Evolutionary conservation across 345 rosid species (phyloP).

Genomic region (Corchorus capsularis): DNA sequence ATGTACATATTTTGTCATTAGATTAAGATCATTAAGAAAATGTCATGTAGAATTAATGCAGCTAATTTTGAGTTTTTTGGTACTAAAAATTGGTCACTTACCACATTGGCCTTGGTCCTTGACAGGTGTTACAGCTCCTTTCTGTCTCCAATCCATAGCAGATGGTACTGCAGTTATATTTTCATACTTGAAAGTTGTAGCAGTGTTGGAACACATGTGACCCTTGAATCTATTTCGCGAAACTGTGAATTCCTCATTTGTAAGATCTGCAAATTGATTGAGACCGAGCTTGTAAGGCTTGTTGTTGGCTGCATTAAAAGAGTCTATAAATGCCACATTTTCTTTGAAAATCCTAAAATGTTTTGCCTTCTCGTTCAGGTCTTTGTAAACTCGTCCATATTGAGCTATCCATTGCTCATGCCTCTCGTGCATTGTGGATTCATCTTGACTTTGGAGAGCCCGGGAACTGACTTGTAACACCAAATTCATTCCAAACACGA

Average conservation of each 20-base stretch:
- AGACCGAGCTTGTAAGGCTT: slow-evolving; percentile 48
- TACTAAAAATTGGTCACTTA: slow-evolving; percentile 1
- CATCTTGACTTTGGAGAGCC: slow-evolving; percentile 7
- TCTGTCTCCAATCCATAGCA: slow-evolving; percentile 52
- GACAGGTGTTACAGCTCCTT: slow-evolving; percentile 51
- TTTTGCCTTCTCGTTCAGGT: slow-evolving; percentile 32
- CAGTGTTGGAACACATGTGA: slow-evolving; percentile 29
- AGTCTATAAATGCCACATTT: slow-evolving; percentile 38
- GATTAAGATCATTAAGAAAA: neutral
- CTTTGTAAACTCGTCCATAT: slow-evolving; percentile 33
- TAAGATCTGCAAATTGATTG: slow-evolving; percentile 50
- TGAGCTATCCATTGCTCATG: slow-evolving; percentile 38
- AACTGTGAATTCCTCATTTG: slow-evolving; percentile 42
- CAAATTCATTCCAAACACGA: slow-evolving; percentile 22
- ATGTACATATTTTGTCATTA: neutral
- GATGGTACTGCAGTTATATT: slow-evolving; percentile 32
- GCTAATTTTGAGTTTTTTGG: too few relatives aligned
- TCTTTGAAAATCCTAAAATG: slow-evolving; percentile 42
- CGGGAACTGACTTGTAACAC: slow-evolving; percentile 19
- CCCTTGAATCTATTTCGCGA: slow-evolving; percentile 38
- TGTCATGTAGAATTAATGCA: too few relatives aligned
- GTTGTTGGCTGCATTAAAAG: slow-evolving; percentile 31
- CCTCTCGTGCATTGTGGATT: slow-evolving; percentile 19
- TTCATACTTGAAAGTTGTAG: slow-evolving; percentile 35
- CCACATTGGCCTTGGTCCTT: slow-evolving; percentile 65